phyloP scores from a whole-genome alignment of 164 flowering plant genomes.

The Magnolia changhungtana region DNA sequence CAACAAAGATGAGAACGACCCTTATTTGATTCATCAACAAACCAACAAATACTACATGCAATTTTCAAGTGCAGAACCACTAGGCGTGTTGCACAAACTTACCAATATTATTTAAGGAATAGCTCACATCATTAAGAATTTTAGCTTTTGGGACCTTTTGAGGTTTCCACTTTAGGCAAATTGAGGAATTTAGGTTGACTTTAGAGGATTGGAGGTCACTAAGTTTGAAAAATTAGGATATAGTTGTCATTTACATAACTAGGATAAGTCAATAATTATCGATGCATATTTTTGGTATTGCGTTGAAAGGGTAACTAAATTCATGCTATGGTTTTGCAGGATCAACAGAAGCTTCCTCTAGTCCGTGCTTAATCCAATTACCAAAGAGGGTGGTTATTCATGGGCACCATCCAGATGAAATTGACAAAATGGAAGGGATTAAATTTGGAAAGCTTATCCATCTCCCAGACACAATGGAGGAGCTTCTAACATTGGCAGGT shows the following conservation, averaged over 20 bases:
- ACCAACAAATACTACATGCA: no score
- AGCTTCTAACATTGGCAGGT: constrained; percentile 64
- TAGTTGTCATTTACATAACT: neutral
- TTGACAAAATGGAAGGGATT: constrained; percentile 22
- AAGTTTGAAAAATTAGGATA: neutral
- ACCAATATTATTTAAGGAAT: no score
- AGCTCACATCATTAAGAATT: no score
- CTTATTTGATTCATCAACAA: no score
- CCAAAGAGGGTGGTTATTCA: constrained; percentile 59
- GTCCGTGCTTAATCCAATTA: constrained; percentile 20
- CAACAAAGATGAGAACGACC: no score
- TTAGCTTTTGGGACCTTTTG: no score
- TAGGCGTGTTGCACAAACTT: no score
- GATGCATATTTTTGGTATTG: neutral
- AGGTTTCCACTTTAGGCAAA: neutral
- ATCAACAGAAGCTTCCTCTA: constrained; percentile 23
- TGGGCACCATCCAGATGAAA: constrained; percentile 56
- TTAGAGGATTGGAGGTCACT: neutral
- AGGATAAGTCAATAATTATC: neutral
- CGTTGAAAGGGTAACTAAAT: neutral
- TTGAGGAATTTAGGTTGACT: neutral
- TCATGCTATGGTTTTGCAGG: constrained; percentile 33
- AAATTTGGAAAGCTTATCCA: constrained; percentile 54
- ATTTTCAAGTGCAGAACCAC: no score
- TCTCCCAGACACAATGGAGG: constrained; percentile 57